A percentile compares a stretch with the other conserved stretches of the same genome.
Evolutionary conservation across 768 basidiomycete genomes (phyloP).

Genomic region (Agaricus subrufescens): DNA sequence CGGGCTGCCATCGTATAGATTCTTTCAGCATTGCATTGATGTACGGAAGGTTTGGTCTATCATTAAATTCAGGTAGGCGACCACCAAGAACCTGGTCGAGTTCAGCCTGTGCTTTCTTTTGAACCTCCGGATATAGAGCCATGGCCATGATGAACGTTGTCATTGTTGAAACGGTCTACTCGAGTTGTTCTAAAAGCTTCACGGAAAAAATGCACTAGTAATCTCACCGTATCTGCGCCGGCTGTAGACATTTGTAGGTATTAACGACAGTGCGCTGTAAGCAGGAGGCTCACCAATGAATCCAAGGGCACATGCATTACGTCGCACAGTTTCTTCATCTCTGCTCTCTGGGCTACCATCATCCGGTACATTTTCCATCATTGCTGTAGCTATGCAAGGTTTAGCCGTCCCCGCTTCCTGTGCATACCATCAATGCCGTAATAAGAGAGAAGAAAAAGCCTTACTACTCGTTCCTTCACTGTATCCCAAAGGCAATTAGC

Average conservation of each 20-base stretch:
- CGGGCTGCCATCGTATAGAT: constrained; percentile 26
- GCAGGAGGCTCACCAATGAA: constrained; percentile 16
- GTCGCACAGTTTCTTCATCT: constrained; percentile 18
- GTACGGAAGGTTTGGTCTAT: constrained; percentile 23
- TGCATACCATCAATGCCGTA: background rate
- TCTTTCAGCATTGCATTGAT: constrained; percentile 32
- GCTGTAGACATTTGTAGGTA: background rate
- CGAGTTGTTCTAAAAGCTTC: background rate
- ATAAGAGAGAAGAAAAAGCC: background rate
- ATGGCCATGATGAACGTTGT: constrained; percentile 15
- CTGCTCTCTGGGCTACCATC: constrained; percentile 7
- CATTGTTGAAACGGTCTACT: constrained; percentile 13
- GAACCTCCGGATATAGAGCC: constrained; percentile 13
- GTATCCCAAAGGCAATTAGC: constrained; percentile 8
- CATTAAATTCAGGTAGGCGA: constrained; percentile 27
- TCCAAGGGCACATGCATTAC: constrained; percentile 16
- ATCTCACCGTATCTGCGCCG: constrained; percentile 12
- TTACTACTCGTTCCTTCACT: constrained; percentile 26
- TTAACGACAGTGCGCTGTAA: background rate
- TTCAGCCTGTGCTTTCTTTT: constrained; percentile 13
- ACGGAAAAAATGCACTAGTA: background rate
- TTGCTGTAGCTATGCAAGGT: constrained; percentile 14
- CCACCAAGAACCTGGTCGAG: constrained; percentile 14
- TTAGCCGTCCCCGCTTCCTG: constrained; percentile 1
- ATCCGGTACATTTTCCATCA: constrained; percentile 16